Evolutionary conservation across 805 yeast species (phyloP).

Genomic region (Sugiyamaella mastotermitis): DNA sequence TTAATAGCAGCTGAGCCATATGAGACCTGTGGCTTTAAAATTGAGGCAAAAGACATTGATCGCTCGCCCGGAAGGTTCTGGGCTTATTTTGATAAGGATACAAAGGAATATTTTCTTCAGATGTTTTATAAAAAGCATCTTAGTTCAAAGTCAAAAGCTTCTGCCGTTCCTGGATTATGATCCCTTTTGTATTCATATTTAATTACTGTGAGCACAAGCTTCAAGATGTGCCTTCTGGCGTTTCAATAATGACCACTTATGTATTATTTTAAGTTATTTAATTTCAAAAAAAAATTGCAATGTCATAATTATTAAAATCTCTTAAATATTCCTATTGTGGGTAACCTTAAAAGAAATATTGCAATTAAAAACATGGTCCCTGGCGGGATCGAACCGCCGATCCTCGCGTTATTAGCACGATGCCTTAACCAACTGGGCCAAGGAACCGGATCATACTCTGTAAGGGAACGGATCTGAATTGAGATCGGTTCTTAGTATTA

Average conservation of each 20-base stretch:
- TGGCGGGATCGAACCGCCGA: conserved; percentile 1
- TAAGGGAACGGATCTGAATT: no score
- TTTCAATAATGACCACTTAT: neutral
- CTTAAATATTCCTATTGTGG: no score
- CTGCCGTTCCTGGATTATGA: no score
- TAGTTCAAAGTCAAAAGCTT: neutral
- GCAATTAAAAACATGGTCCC: neutral
- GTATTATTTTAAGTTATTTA: neutral
- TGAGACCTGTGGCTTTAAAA: conserved; percentile 68
- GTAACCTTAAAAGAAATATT: no score
- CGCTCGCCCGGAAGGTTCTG: conserved; percentile 38
- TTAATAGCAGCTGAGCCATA: conserved; percentile 88
- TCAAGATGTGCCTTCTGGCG: no score
- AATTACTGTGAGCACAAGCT: no score
- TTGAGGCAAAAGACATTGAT: conserved; percentile 57
- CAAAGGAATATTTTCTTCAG: conserved; percentile 65
- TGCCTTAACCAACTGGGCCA: neutral
- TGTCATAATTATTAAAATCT: no score
- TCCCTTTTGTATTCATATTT: no score
- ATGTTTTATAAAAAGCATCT: conserved; percentile 41
- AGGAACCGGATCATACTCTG: no score
- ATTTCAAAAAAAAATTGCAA: no score
- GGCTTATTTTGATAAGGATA: conserved; percentile 70
- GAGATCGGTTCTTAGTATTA: no score
- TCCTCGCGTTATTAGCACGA: conserved; percentile 1